Percentiles rank a stretch among this genome's conserved stretches.
Evolutionary conservation across 2,329 filamentous ascomycete genomes (phyloP).

Genomic region (Neofusicoccum sp.): DNA sequence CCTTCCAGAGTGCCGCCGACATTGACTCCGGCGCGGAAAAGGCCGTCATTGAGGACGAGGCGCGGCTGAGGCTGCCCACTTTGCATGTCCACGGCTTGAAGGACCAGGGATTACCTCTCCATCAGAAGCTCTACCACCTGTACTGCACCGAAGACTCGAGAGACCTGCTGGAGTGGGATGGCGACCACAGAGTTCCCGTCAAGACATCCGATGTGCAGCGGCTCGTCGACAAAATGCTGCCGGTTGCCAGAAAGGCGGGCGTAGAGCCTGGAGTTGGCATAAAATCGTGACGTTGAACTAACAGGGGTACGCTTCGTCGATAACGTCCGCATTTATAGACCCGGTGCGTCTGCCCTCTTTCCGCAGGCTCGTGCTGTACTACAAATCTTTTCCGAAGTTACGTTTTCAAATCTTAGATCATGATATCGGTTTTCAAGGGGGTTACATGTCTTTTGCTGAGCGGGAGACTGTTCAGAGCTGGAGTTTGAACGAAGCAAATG

Average conservation of each 20-base stretch:
- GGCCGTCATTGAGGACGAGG: conserved; percentile 32
- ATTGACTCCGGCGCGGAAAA: conserved; percentile 31
- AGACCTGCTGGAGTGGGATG: conserved; percentile 69
- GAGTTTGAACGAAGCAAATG: too few relatives aligned
- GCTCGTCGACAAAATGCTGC: not conserved
- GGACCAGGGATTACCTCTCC: conserved; percentile 60
- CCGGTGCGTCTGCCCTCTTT: not conserved
- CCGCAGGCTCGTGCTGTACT: too few relatives aligned
- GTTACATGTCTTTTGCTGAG: too few relatives aligned
- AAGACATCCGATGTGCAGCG: conserved; percentile 60
- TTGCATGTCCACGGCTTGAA: conserved; percentile 66
- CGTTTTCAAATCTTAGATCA: too few relatives aligned
- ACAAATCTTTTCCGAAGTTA: too few relatives aligned
- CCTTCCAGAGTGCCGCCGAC: conserved; percentile 45
- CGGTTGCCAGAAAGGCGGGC: conserved; percentile 7
- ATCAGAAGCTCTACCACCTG: conserved; percentile 54
- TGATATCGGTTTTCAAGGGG: too few relatives aligned
- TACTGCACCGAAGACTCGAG: conserved; percentile 59
- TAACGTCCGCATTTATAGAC: too few relatives aligned
- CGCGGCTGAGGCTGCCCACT: conserved; percentile 58
- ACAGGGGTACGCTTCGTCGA: too few relatives aligned
- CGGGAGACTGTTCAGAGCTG: too few relatives aligned
- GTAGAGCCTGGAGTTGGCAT: conserved; percentile 13
- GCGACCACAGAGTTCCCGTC: conserved; percentile 68
- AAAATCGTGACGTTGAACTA: not conserved